phyloP scores from a whole-genome alignment of 768 basidiomycete genomes.

The Sporobolomyces phaffii region DNA sequence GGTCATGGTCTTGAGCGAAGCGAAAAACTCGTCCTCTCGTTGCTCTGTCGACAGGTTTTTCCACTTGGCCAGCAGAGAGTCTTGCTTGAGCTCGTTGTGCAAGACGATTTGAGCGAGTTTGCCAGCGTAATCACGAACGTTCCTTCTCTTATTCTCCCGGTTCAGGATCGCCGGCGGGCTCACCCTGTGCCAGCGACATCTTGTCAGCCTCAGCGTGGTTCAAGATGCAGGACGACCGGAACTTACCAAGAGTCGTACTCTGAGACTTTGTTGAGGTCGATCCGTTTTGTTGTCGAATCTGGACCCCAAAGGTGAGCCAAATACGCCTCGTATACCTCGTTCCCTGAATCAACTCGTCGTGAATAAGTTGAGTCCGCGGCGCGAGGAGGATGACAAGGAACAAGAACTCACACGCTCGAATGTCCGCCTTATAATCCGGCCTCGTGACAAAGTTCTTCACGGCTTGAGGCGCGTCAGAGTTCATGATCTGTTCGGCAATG shows the following conservation, averaged over 20 bases:
- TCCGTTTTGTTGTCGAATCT: slow-evolving; percentile 3
- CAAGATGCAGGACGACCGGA: background rate
- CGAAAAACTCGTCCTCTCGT: slow-evolving; percentile 3
- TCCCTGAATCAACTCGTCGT: background rate
- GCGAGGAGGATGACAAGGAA: background rate
- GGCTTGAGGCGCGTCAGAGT: slow-evolving; percentile 3
- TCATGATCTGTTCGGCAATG: background rate
- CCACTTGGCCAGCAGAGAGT: slow-evolving; percentile 1
- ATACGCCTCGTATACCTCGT: slow-evolving; percentile 8
- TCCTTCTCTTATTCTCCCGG: slow-evolving; percentile 5
- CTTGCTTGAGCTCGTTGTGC: background rate
- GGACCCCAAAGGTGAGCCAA: slow-evolving; percentile 7
- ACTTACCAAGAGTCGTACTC: slow-evolving; percentile 11
- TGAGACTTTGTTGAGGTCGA: background rate
- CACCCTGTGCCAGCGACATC: background rate
- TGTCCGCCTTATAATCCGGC: background rate
- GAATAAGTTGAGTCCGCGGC: background rate
- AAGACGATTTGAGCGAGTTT: slow-evolving; percentile 9
- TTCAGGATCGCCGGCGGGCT: background rate
- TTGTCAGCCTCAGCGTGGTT: too few relatives aligned
- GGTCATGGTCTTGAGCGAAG: slow-evolving; percentile 7
- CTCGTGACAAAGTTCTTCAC: slow-evolving; percentile 5
- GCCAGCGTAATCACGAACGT: slow-evolving; percentile 3
- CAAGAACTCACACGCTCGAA: background rate
- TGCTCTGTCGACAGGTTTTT: background rate